Evolutionary conservation across 2,329 filamentous ascomycete species (phyloP).

Genomic region (Phyllosticta paracitricarpa): DNA sequence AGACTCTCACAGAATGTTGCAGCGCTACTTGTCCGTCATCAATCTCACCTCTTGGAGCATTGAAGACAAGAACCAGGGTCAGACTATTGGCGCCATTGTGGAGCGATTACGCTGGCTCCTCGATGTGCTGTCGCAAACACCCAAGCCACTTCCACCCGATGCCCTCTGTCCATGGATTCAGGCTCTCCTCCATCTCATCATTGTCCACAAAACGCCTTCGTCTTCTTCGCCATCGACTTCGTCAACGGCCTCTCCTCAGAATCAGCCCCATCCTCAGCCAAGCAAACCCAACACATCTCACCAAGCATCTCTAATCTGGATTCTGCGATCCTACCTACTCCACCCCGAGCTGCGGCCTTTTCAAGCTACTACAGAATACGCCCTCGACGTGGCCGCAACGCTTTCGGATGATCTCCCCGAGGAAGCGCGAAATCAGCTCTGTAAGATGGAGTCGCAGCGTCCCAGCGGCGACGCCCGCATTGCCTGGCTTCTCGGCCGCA

Average conservation of each 20-base stretch:
- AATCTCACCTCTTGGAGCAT: constrained; percentile 19
- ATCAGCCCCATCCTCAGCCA: constrained; percentile 8
- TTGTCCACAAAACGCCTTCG: constrained; percentile 24
- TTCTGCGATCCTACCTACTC: constrained; percentile 28
- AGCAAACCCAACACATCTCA: constrained; percentile 18
- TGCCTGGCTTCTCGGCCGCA: constrained; percentile 31
- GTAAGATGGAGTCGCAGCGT: constrained; percentile 19
- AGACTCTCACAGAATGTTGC: constrained; percentile 15
- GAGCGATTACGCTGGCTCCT: constrained; percentile 24
- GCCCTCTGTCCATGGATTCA: constrained; percentile 11
- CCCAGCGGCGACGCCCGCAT: constrained; percentile 25
- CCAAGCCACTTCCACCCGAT: not conserved
- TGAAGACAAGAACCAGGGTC: constrained; percentile 15
- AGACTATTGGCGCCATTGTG: constrained; percentile 18
- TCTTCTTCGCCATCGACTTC: not conserved
- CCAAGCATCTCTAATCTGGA: constrained; percentile 22
- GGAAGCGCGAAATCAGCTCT: constrained; percentile 26
- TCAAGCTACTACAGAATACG: constrained; percentile 27
- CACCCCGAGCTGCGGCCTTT: constrained; percentile 28
- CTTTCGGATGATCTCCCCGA: constrained; percentile 33
- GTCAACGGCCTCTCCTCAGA: not conserved
- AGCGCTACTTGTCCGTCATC: constrained; percentile 26
- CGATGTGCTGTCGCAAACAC: constrained; percentile 15
- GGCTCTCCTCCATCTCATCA: constrained; percentile 31
- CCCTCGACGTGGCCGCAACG: constrained; percentile 34